These are phyloP conservation scores for Erodium maritimum DNA, from an alignment of 345 rosid genomes.

Conservation along the genomic window DNA sequence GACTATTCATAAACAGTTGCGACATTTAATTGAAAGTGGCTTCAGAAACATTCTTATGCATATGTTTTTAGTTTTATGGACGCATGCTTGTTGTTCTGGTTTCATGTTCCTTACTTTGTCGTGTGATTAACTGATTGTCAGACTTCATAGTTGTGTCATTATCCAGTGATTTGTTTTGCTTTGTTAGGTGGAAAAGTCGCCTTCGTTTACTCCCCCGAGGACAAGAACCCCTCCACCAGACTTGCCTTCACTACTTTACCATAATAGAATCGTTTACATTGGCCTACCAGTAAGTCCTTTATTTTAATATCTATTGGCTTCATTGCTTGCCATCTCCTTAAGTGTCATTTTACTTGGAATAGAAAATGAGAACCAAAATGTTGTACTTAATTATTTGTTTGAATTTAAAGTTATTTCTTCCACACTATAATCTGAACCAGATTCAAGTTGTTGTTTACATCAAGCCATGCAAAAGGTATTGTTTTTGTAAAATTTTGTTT, in stretches of 20 bases:
- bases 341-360: background rate
- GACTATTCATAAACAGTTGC: no score
- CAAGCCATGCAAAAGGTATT: background rate
- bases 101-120: background rate
- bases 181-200: constrained; percentile 59
- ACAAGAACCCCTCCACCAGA: constrained; percentile 71
- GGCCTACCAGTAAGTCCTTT: constrained; percentile 72
- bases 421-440: background rate
- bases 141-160: background rate
- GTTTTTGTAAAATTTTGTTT: no score
- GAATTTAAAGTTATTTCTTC: background rate
- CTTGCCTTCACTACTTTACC: constrained; percentile 64
- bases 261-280: constrained; percentile 72
- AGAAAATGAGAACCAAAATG: background rate
- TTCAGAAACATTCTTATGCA: no score
- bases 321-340: background rate
- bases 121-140: background rate
- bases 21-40: no score
- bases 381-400: background rate
- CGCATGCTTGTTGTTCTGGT: background rate
- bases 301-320: background rate
- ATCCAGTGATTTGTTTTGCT: background rate
- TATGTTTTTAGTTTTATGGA: background rate
- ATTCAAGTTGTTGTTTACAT: background rate
- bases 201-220: constrained; percentile 42